A percentile compares a stretch with the other conserved stretches of the same genome.
Evolutionary conservation across 2,329 filamentous ascomycete genomes (phyloP).

Genomic region (Pezicula radicicola): DNA sequence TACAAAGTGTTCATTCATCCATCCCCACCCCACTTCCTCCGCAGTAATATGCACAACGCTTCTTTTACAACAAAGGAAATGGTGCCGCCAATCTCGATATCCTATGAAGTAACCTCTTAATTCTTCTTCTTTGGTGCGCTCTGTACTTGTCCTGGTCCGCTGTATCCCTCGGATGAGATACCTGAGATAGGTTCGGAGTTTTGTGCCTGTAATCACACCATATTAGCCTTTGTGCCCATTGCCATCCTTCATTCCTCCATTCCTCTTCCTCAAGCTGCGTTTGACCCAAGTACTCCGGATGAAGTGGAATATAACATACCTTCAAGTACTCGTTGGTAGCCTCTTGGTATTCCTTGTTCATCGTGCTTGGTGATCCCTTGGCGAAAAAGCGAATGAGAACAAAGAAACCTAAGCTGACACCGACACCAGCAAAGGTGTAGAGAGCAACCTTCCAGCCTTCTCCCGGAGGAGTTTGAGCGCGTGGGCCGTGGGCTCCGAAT

Average conservation of each 20-base stretch:
- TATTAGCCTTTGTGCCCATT: constrained; percentile 7
- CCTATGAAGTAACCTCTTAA: constrained; percentile 7
- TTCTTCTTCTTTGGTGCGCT: constrained; percentile 26
- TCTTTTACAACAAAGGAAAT: constrained; percentile 1
- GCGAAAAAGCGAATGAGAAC: constrained; percentile 68
- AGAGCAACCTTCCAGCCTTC: constrained; percentile 77
- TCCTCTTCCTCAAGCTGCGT: background rate
- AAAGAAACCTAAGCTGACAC: constrained; percentile 70
- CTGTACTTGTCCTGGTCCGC: constrained; percentile 77
- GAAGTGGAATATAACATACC: constrained; percentile 51
- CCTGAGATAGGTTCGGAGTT: constrained; percentile 84
- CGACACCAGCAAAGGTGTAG: constrained; percentile 68
- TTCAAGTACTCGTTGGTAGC: constrained; percentile 90
- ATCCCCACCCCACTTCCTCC: background rate
- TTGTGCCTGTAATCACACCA: constrained; percentile 57
- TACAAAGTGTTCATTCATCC: background rate
- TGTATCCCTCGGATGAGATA: constrained; percentile 75
- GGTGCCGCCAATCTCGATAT: background rate
- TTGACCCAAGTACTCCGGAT: background rate
- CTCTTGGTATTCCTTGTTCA: constrained; percentile 98
- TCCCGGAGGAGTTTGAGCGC: constrained; percentile 76
- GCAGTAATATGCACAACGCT: background rate
- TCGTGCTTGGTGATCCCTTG: constrained; percentile 72
- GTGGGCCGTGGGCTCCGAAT: constrained; percentile 94
- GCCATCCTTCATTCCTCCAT: background rate